A percentile compares a stretch with the other conserved stretches of the same genome.
Evolutionary conservation across 1,139 yeast genomes (phyloP).

Genomic region (Candida labiduridarum): DNA sequence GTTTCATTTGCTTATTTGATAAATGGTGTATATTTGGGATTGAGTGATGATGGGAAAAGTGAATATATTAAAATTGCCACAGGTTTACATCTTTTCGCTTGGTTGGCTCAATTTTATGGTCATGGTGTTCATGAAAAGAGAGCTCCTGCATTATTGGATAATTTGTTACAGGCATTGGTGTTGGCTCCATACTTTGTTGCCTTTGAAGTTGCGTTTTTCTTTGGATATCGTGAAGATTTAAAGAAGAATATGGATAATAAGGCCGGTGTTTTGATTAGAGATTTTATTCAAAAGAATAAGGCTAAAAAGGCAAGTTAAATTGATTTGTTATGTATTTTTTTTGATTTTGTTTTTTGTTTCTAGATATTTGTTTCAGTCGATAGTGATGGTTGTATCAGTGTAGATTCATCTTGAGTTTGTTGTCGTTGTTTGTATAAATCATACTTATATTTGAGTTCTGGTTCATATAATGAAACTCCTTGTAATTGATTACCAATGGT

Average conservation of each 20-base stretch:
- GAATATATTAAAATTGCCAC: constrained; percentile 34
- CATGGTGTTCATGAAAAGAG: constrained; percentile 81
- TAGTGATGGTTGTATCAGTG: not conserved
- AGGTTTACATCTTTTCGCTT: constrained; percentile 52
- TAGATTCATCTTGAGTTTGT: not conserved
- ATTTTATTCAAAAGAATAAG: constrained; percentile 22
- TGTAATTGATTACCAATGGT: constrained; percentile 83
- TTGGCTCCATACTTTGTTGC: constrained; percentile 90
- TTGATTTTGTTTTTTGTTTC: too few species aligned
- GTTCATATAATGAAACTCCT: constrained; percentile 60
- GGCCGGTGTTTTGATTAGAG: constrained; percentile 43
- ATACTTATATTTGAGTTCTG: constrained; percentile 51
- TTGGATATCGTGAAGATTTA: constrained; percentile 63
- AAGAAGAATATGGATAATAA: constrained; percentile 55
- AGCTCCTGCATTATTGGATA: constrained; percentile 88
- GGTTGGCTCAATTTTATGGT: constrained; percentile 90
- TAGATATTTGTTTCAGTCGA: too few species aligned
- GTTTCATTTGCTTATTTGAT: constrained; percentile 47
- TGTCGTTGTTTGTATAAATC: constrained; percentile 18
- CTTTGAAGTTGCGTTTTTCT: constrained; percentile 69
- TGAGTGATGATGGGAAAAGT: constrained; percentile 17
- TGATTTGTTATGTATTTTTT: too few species aligned
- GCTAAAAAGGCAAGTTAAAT: constrained; percentile 4
- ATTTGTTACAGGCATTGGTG: constrained; percentile 79
- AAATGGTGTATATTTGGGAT: constrained; percentile 21